phyloP scores from a whole-genome alignment of 148 eudicot species.

The Camellia granthamiana region DNA sequence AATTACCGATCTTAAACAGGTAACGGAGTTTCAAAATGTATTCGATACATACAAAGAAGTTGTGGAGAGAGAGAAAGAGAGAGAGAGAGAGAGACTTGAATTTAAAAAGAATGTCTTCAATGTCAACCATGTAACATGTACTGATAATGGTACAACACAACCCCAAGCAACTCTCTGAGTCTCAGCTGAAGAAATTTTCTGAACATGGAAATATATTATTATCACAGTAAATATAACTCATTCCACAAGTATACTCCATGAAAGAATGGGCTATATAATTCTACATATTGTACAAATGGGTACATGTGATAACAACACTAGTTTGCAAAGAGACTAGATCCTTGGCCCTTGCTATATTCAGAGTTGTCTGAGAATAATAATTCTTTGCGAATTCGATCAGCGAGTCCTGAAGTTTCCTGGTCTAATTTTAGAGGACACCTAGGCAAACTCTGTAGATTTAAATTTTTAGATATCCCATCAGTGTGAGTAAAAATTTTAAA shows the following conservation, averaged over 20 bases:
- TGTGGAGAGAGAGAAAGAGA: no score
- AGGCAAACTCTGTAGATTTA: conserved; percentile 54
- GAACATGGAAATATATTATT: not conserved
- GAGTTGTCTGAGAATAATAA: conserved; percentile 26
- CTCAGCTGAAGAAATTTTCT: not conserved
- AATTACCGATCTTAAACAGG: no score
- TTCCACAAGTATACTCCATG: not conserved
- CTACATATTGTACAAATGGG: not conserved
- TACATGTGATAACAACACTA: conserved; percentile 17
- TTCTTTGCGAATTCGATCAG: conserved; percentile 56
- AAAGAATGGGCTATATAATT: not conserved
- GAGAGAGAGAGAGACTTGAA: not conserved
- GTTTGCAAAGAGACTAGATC: conserved; percentile 32
- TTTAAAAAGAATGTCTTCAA: not conserved
- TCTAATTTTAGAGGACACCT: conserved; percentile 61
- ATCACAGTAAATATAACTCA: not conserved
- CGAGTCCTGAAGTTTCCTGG: conserved; percentile 63
- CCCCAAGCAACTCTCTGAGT: not conserved
- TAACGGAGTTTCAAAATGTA: no score
- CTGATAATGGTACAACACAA: not conserved
- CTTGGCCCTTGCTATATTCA: conserved; percentile 45
- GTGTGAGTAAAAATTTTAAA: not conserved
- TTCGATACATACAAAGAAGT: no score
- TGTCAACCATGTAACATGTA: not conserved
- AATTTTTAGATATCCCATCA: not conserved